Evolutionary conservation across 306 rosid genomes (phyloP), one percentile per base, ranked within the genome.

Genomic region (Datisca glomerata): DNA sequence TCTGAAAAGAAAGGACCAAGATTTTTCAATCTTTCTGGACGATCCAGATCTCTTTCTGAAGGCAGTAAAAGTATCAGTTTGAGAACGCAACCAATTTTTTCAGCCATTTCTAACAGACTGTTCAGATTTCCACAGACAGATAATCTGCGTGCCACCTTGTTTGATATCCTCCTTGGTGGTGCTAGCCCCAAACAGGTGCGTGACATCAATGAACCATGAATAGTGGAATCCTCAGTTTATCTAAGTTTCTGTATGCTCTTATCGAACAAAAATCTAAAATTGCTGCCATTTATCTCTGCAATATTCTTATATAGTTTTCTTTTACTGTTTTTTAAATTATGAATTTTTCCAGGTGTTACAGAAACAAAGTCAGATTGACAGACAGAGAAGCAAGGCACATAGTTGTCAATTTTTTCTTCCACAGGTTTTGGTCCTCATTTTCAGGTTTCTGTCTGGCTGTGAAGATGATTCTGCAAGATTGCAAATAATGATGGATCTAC

Each of bases 181-280:
- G 97, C 97, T 60, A 89, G 97, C 68, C 97, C 97, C 61, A 89
- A 77, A 72, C 97, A 89, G 97, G 97, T 89, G 55, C 19, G 40
- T 12, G 35, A 58, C 20, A 14, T 17, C 21, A 6, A 51, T n/a
- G n/a, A n/a, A n/a, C n/a, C n/a, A n/a, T n/a, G n/a, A n/a, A n/a
- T n/a, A n/a, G n/a, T n/a, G n/a, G n/a, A n/a, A n/a, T n/a, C n/a
- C n/a, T n/a, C n/a, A n/a, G n/a, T n/a, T n/a, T n/a, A n/a, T n/a
- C n/a, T n/a, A n/a, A n/a, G n/a, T n/a, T n/a, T n/a, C n/a, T n/a
- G n/a, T n/a, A n/a, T n/a, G n/a, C n/a, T n/a, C n/a, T n/a, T n/a
- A n/a, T n/a, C n/a, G n/a, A n/a, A n/a, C n/a, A n/a, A n/a, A n/a
- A n/a, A n/a, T n/a, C n/a, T n/a, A n/a, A n/a, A n/a, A n/a, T n/a